Evolutionary conservation across 495 filamentous ascomycete species (phyloP), one percentile per base, ranked within the genome.

Genomic region (Podospora anserina): DNA sequence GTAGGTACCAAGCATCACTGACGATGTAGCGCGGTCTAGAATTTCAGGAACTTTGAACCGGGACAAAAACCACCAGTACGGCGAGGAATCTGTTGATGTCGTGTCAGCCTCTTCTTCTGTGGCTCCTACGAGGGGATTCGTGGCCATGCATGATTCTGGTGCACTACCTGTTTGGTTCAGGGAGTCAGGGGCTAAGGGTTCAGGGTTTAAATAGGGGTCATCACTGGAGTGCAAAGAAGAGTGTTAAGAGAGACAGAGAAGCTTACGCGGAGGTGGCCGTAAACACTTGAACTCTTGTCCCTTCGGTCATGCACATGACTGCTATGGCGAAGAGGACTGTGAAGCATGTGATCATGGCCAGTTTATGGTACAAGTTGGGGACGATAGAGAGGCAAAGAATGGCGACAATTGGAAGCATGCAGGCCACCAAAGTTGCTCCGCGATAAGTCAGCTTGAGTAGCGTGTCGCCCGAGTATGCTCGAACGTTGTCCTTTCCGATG

Each of bases 331-430:
- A 74, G 34, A 74, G 19, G 1, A 34, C 39, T 0, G 72, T 74
- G 63, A 74, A 71, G 6, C 69, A 64, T 5, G 58, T 55, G 57
- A 74, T 71, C 53, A 68, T 69, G 20, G 64, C 61, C 16, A 74
- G 60, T 28, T 39, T 54, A 15, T 72, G 44, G 20, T 39, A 13
- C n/a, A 60, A 18, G 7, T 13, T 53, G 11, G 70, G 18, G 2
- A 66, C 61, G 9, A 28, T 70, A 26, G 67, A 61, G 15, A 74
- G 66, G 13, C 72, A 53, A 15, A 20, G 65, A 49, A 74, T 74
- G 6, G 72, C 70, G 4, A 61, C 68, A 13, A 63, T 72, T 0
- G 72, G 72, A 1, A 74, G 66, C 13, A 74, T 44, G 66, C 72
- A 74, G 18, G 72, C 70, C 0, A 72, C 34, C 2, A 72, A 28